Conservation (phyloP, 768 basidiomycete genomes). For the Suillus sp. region DNA sequence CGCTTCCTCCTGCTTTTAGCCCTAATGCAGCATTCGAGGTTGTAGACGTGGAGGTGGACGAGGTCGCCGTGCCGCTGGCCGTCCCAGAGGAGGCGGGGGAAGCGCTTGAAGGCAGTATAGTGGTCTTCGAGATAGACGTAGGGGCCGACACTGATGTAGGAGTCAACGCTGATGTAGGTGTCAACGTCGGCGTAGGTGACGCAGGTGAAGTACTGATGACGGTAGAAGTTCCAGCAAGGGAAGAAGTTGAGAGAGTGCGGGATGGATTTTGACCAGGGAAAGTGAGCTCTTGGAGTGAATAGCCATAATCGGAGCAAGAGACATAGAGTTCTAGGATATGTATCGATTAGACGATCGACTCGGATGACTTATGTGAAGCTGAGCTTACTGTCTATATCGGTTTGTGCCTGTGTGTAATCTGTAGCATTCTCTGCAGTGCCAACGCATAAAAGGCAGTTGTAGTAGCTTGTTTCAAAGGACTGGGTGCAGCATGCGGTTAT, state of each 20-base stretch:
- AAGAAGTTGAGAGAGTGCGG: constrained; percentile 9
- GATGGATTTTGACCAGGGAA: constrained; percentile 28
- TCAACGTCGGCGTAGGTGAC: background rate
- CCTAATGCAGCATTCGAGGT: background rate
- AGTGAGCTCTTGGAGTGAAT: constrained; percentile 22
- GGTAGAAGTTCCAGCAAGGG: background rate
- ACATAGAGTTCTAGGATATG: constrained; percentile 23
- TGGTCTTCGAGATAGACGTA: background rate
- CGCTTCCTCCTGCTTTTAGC: background rate
- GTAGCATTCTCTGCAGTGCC: constrained; percentile 27
- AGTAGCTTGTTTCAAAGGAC: constrained; percentile 42
- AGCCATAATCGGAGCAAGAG: constrained; percentile 31
- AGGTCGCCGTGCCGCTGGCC: background rate
- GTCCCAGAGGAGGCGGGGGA: background rate
- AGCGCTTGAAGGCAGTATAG: background rate
- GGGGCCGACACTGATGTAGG: no score
- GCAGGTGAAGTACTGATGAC: background rate
- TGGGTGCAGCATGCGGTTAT: constrained; percentile 40
- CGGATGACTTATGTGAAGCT: background rate
- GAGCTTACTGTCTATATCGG: constrained; percentile 38
- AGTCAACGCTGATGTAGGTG: no score
- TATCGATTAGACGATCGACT: background rate
- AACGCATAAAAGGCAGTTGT: constrained; percentile 45
- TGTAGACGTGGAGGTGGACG: background rate
- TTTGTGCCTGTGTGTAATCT: constrained; percentile 35